phyloP scores from a whole-genome alignment of 1,284 basidiomycete species.

The Polyporus tsugae region DNA sequence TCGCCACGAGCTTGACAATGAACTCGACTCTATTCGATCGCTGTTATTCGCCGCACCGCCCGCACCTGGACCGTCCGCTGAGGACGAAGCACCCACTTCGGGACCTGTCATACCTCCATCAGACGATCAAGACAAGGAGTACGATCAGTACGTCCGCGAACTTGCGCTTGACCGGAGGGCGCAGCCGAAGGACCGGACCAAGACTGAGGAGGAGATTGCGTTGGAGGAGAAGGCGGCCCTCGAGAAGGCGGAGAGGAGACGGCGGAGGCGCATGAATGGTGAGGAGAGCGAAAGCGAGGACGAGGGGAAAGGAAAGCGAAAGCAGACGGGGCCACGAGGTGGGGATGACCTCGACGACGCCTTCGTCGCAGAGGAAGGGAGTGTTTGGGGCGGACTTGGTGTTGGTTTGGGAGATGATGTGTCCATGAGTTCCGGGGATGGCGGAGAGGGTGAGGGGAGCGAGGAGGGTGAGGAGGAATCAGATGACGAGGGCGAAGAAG shows the following conservation, averaged over 20 bases:
- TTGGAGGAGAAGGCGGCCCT: conserved; percentile 89
- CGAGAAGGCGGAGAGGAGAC: conserved; percentile 85
- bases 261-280: conserved; percentile 89
- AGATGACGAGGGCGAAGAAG: conserved; percentile 40
- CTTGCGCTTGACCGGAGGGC: conserved; percentile 94
- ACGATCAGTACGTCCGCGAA: conserved; percentile 92
- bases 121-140: conserved; percentile 58
- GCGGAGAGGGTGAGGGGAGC: conserved; percentile 47
- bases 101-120: conserved; percentile 15
- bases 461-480: conserved; percentile 52
- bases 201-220: conserved; percentile 95
- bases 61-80: conserved; percentile 31
- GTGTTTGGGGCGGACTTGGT: conserved; percentile 53
- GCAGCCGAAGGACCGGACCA: conserved; percentile 94
- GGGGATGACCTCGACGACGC: conserved; percentile 95
- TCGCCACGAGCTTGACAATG: conserved; percentile 89
- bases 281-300: conserved; percentile 74
- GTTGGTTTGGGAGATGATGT: conserved; percentile 54
- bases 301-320: conserved; percentile 57
- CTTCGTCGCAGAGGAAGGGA: conserved; percentile 65
- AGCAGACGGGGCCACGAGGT: conserved; percentile 56
- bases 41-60: conserved; percentile 73
- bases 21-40: conserved; percentile 85
- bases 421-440: conserved; percentile 40
- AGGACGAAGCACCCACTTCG: background rate